phyloP scores from a whole-genome alignment of 1,139 yeast genomes.

The Magnusiomyces tetraspermus region DNA sequence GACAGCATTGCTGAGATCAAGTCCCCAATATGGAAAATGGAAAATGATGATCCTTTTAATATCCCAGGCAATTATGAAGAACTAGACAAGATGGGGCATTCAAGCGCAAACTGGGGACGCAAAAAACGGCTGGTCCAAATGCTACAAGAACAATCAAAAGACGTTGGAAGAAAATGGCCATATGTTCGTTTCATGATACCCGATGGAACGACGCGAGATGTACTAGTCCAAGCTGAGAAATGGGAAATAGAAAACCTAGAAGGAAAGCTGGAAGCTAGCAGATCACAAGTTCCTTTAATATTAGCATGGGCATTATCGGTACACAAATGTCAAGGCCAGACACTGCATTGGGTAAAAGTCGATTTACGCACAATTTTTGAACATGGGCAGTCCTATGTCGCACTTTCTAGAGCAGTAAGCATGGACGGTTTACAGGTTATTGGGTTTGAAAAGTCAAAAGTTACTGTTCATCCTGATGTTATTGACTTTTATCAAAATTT shows the following conservation, averaged over 20 bases:
- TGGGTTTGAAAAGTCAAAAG: conserved; percentile 51
- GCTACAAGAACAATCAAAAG: conserved; percentile 9
- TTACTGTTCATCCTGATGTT: conserved; percentile 56
- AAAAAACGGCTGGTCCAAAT: conserved; percentile 29
- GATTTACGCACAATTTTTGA: conserved; percentile 74
- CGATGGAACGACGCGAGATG: conserved; percentile 62
- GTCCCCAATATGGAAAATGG: not conserved
- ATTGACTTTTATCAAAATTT: conserved; percentile 42
- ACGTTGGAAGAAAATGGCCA: conserved; percentile 40
- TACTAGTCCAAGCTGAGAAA: conserved; percentile 62
- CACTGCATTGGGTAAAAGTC: conserved; percentile 70
- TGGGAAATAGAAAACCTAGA: conserved; percentile 60
- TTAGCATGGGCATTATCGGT: conserved; percentile 94
- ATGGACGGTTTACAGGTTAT: conserved; percentile 70
- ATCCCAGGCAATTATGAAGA: conserved; percentile 17
- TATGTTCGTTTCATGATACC: conserved; percentile 67
- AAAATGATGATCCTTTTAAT: conserved; percentile 9
- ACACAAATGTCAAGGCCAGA: conserved; percentile 95
- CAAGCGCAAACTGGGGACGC: conserved; percentile 20
- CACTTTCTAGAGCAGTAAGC: conserved; percentile 75
- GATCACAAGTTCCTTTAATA: conserved; percentile 67
- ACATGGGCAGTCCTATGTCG: conserved; percentile 93
- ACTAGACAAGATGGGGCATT: conserved; percentile 11
- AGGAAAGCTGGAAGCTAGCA: conserved; percentile 43
- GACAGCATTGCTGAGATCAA: not conserved